Conservation (phyloP, 2,329 filamentous ascomycete species). For the Elsinoe fawcettii region DNA sequence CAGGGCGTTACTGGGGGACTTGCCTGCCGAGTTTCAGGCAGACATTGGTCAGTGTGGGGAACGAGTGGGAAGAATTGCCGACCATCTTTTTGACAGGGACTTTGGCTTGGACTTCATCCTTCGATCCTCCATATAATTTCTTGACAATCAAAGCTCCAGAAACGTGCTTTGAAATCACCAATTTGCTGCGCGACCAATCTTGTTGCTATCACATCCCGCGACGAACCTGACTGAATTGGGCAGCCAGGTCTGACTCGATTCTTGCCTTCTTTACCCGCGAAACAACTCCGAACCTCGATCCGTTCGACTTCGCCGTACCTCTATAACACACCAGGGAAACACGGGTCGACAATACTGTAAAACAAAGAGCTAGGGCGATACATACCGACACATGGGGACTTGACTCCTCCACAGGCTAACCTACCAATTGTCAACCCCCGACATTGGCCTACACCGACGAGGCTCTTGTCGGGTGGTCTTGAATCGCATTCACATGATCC, state of each 20-base stretch:
- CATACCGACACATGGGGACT: not conserved
- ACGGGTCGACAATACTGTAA: too few species aligned
- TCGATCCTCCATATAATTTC: conserved; percentile 1
- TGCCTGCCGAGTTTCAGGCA: not conserved
- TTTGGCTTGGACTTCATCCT: not conserved
- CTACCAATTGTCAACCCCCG: not conserved
- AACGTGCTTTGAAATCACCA: not conserved
- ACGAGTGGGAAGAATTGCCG: not conserved
- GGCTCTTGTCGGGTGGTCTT: conserved; percentile 1
- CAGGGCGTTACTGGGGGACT: not conserved
- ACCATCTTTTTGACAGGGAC: not conserved
- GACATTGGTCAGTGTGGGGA: not conserved
- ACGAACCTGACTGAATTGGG: not conserved
- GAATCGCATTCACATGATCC: not conserved
- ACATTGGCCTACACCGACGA: not conserved
- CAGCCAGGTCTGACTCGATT: not conserved
- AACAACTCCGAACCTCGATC: not conserved
- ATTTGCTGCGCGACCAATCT: not conserved
- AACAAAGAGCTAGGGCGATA: not conserved
- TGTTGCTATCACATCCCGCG: not conserved
- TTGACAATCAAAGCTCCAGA: not conserved
- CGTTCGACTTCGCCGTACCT: not conserved
- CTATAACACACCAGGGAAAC: too few species aligned
- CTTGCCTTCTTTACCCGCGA: not conserved
- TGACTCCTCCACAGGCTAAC: not conserved